These are phyloP conservation scores for Litchi chinensis DNA, from an alignment of 345 rosid species.

Conservation along the genomic window DNA sequence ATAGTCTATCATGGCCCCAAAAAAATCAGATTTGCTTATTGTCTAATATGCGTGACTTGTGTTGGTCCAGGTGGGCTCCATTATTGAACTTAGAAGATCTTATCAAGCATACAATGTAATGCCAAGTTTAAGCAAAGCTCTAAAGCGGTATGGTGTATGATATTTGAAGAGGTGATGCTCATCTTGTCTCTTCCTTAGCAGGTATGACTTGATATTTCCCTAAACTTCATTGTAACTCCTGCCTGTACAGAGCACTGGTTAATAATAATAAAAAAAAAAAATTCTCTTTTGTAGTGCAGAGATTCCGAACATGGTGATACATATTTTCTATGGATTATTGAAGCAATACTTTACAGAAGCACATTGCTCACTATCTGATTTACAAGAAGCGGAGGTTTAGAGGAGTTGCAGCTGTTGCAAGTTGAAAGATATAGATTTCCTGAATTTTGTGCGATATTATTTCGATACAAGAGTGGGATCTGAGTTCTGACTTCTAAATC, in stretches of 20 bases:
- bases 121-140: conserved; percentile 93
- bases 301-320: not conserved
- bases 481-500: not conserved
- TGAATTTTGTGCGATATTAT: not conserved
- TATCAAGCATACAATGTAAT: conserved; percentile 95
- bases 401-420: conserved; percentile 16
- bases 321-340: not conserved
- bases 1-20: not conserved
- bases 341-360: not conserved
- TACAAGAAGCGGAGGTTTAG: not conserved
- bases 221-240: conserved; percentile 3
- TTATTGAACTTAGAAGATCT: conserved; percentile 93
- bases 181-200: not conserved
- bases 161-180: conserved; percentile 9
- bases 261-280: not conserved
- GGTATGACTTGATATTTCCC: conserved; percentile 15
- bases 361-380: not conserved
- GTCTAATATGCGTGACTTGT: conserved; percentile 8
- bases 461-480: not conserved
- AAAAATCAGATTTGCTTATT: not conserved
- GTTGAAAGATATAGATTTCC: not conserved
- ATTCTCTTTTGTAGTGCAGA: conserved; percentile 4
- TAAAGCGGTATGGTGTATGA: conserved; percentile 78
- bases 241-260: not conserved
- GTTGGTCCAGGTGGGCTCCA: conserved; percentile 81